Percentiles rank a stretch among this genome's conserved stretches.
Evolutionary conservation across 495 filamentous ascomycete species (phyloP).

Genomic region (Lophiostoma macrostomum): DNA sequence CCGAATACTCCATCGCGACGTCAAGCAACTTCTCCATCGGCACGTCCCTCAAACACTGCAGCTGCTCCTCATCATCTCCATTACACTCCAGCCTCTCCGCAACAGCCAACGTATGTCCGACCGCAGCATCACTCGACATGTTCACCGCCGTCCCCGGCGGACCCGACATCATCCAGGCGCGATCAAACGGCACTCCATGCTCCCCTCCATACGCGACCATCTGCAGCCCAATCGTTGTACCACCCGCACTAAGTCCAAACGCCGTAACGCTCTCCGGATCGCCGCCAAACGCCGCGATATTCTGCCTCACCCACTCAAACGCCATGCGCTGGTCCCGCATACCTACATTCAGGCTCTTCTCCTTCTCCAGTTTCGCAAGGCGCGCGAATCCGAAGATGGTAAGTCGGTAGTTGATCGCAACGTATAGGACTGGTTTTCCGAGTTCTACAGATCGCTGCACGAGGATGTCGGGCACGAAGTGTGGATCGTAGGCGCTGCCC

Average conservation of each 20-base stretch:
- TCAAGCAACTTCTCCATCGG: conserved; percentile 39
- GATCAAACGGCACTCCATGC: conserved; percentile 11
- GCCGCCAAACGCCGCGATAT: conserved; percentile 16
- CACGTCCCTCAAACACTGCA: conserved; percentile 39
- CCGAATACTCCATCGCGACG: conserved; percentile 17
- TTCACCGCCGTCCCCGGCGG: conserved; percentile 46
- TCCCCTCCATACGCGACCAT: conserved; percentile 13
- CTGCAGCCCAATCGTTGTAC: conserved; percentile 9
- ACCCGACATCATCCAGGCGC: conserved; percentile 46
- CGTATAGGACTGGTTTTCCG: conserved; percentile 38
- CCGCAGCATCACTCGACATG: conserved; percentile 40
- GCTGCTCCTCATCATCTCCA: conserved; percentile 28
- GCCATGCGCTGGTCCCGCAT: conserved; percentile 36
- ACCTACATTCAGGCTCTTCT: conserved; percentile 35
- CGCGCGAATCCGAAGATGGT: conserved; percentile 35
- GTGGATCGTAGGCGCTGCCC: conserved; percentile 9
- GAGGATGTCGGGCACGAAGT: conserved; percentile 6
- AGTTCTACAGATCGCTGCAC: neutral
- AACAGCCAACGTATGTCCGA: conserved; percentile 37
- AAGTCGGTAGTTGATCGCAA: conserved; percentile 37
- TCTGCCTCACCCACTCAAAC: conserved; percentile 17
- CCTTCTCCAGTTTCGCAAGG: neutral
- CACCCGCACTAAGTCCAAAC: conserved; percentile 16
- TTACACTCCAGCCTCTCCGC: conserved; percentile 26
- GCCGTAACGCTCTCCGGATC: conserved; percentile 8